Evolutionary conservation across 164 flowering plant species (phyloP).

Genomic region (Stephania japonica): DNA sequence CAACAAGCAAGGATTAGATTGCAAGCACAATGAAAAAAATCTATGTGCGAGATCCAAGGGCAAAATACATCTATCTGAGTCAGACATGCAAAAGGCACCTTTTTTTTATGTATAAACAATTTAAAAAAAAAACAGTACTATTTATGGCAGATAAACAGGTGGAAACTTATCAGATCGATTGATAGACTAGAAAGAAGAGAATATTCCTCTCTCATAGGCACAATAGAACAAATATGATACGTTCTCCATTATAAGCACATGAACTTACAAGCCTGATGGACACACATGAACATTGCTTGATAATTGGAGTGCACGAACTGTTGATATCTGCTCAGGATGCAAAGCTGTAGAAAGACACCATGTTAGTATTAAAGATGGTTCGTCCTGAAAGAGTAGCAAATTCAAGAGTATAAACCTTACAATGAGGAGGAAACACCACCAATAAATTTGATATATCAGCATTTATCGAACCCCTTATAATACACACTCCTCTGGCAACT

Average conservation of each 20-base stretch:
- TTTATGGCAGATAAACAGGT: no score
- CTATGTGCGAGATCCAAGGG: neutral
- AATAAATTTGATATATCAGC: constrained; percentile 50
- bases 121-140: neutral
- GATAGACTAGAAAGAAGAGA: no score
- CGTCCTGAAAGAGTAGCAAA: neutral
- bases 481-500: constrained; percentile 83
- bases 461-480: constrained; percentile 46
- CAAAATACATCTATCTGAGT: neutral
- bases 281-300: constrained; percentile 64
- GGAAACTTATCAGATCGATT: no score
- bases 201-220: no score
- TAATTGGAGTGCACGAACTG: constrained; percentile 74
- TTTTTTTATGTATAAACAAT: neutral
- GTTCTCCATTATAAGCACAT: neutral
- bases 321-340: constrained; percentile 56
- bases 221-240: neutral
- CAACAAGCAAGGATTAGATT: neutral
- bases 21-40: neutral
- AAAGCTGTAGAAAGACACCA: constrained; percentile 46
- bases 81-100: neutral
- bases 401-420: constrained; percentile 35
- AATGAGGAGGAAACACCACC: constrained; percentile 74
- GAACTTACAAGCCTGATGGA: constrained; percentile 73
- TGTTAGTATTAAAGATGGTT: constrained; percentile 4